Percentiles rank a stretch among this genome's conserved stretches.
Evolutionary conservation across 805 yeast genomes (phyloP).

Genomic region (Saturnispora halmiae): DNA sequence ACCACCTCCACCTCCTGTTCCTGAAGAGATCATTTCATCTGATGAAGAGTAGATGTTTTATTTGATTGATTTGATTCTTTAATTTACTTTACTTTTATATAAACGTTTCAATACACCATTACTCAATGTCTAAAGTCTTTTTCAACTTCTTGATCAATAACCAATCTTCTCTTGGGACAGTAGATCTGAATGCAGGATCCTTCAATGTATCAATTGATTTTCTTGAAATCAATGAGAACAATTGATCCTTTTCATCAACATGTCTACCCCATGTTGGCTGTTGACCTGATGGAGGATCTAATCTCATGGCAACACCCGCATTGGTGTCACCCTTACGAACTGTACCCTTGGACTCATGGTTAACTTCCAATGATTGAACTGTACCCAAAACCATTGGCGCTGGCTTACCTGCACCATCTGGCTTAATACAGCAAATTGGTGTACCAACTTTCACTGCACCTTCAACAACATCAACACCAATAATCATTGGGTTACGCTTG

Average conservation of each 20-base stretch:
- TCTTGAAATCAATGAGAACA: constrained; percentile 86
- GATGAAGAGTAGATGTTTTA: constrained; percentile 13
- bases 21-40: constrained; percentile 12
- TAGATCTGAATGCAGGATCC: constrained; percentile 94
- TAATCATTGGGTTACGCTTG: constrained; percentile 98
- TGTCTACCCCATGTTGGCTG: constrained; percentile 99
- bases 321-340: constrained; percentile 93
- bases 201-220: constrained; percentile 93
- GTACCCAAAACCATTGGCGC: constrained; percentile 71
- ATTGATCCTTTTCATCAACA: constrained; percentile 82
- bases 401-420: constrained; percentile 68
- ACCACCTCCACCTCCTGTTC: constrained; percentile 15
- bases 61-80: not conserved
- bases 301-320: constrained; percentile 98
- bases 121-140: constrained; percentile 68
- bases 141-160: constrained; percentile 79
- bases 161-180: constrained; percentile 96
- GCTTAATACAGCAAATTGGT: constrained; percentile 89
- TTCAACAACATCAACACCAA: constrained; percentile 95
- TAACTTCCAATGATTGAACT: constrained; percentile 89
- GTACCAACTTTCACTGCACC: constrained; percentile 88
- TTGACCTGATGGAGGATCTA: constrained; percentile 83
- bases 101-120: constrained; percentile 4
- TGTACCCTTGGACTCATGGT: constrained; percentile 70
- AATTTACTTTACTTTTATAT: not conserved